phyloP scores from a whole-genome alignment of 2,329 filamentous ascomycete species.

The Fusarium pininemorale region DNA sequence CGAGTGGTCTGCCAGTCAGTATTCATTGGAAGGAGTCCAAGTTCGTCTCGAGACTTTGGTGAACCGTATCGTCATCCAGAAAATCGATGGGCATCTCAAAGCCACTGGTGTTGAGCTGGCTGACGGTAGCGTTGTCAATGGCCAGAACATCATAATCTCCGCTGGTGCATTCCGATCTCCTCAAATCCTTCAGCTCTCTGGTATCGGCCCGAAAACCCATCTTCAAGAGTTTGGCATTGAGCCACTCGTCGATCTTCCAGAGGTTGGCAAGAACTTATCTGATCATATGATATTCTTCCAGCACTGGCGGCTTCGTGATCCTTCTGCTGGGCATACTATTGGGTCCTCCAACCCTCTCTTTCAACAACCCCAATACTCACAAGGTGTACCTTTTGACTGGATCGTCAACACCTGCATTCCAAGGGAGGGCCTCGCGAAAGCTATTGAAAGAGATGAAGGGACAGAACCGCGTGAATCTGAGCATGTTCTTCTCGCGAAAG shows the following conservation, averaged over 20 bases:
- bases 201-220: constrained; percentile 53
- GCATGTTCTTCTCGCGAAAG: constrained; percentile 45
- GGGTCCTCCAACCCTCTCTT: constrained; percentile 50
- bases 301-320: constrained; percentile 46
- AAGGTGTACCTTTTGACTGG: constrained; percentile 51
- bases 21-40: constrained; percentile 41
- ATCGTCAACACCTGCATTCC: constrained; percentile 43
- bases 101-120: constrained; percentile 43
- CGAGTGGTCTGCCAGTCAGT: constrained; percentile 36
- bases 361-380: constrained; percentile 47
- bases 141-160: constrained; percentile 55
- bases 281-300: constrained; percentile 43
- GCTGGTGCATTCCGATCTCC: constrained; percentile 59
- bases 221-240: constrained; percentile 54
- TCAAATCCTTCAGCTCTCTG: constrained; percentile 58
- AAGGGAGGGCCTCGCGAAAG: constrained; percentile 42
- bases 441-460: constrained; percentile 48
- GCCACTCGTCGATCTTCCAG: constrained; percentile 50
- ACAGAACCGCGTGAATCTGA: constrained; percentile 41
- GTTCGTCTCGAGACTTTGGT: constrained; percentile 39
- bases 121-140: constrained; percentile 38
- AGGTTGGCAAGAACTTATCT: constrained; percentile 58
- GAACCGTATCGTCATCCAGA: constrained; percentile 29
- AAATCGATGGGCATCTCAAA: background rate
- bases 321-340: constrained; percentile 45